Evolutionary conservation across 2,329 filamentous ascomycete genomes (phyloP), one percentile per base, ranked within the genome.

Genomic region (Phialophora tarda): DNA sequence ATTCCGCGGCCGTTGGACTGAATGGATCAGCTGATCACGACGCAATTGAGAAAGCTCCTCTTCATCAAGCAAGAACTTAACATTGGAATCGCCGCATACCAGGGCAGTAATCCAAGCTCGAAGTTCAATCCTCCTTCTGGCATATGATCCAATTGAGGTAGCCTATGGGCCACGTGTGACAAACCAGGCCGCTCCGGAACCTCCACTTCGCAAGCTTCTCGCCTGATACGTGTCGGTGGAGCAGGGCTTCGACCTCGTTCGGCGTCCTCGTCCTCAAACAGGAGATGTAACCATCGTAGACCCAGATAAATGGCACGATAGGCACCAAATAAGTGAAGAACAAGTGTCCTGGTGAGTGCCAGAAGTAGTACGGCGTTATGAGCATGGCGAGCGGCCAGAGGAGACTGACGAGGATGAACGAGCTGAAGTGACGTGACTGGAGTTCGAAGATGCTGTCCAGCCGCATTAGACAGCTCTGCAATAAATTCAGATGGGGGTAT

Each of bases 221-320:
- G 21, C 59, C 59, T 6, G 67, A 41, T 10, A 69, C 67, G 8
- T 65, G 61, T 24, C 54, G 65, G 12, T 83, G 81, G 69, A 92
- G 76, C 71, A 93, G 75, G 0, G 74, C 74, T 74, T 88, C 80
- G 4, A 91, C 84, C 77, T 93, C 91, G 14, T 84, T 82, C 0
- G 88, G 82, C 3, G 86, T 90, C 63, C 90, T 83, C 6, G 89
- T 91, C 51, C 91, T 81, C 71, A 92, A 74, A 47, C 85, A 85
- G 10, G 88, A 91, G 56, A 92, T 82, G 64, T 86, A 79, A 2
- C 90, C 90, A 76, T 93, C 91, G 72, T 89, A 89, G 0, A 87
- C 82, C 21, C 91, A 78, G 8, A 91, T 85, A 66, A 89, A 84
- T 0, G 90, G 89, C 17, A 92, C 77, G 12, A 92, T 78, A 0